Base-by-base conservation (phyloP, 208 protist genomes). In the Leishmania amazonensis region DNA sequence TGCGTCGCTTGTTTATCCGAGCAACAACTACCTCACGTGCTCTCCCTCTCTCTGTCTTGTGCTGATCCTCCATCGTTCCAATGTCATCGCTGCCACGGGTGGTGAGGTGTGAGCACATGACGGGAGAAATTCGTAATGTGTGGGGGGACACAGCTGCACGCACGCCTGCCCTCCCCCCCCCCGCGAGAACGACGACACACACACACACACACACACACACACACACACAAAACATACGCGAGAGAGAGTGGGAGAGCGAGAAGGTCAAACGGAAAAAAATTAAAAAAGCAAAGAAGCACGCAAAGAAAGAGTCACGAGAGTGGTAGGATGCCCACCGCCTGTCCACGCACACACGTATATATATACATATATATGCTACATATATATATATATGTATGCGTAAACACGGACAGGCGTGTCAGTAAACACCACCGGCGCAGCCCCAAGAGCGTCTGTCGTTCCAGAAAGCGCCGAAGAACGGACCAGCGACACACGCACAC, bases 361-460 rank as follows among this genome's bases (percentile, higher is more conserved):
- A 62, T 1, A n/a, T 5, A 21, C 7, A 60, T 28, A 60, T 62
- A n/a, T 31, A 67, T 9, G n/a, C 60, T 65, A 68, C 0, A 40
- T 40, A 42, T 42, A 68, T 40, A 67, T 17, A 67, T 67, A 67
- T 67, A 42, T 40, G 42, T 62, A 62, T 31, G 31, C 13, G 13
- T n/a, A 76, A 15, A 76, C 53, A 64, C 73, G 45, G 19, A 76
- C n/a, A 76, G 31, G 24, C 73, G 49, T 42, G 15, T 40, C 28
- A 6, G n/a, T 31, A 67, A 31, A 67, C 13, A 67, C n/a, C 13
- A 67, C n/a, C n/a, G 7, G 4, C 9, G 13, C 24, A 13, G 8
- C 62, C 62, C 6, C 62, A 35, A 21, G 21, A 35, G 42, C 24
- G 40, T 49, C 31, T 62, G n/a, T 62, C 24, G 4, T 15, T 62